phyloP scores from a whole-genome alignment of 2,329 filamentous ascomycete species.

The Fulvia fulva region DNA sequence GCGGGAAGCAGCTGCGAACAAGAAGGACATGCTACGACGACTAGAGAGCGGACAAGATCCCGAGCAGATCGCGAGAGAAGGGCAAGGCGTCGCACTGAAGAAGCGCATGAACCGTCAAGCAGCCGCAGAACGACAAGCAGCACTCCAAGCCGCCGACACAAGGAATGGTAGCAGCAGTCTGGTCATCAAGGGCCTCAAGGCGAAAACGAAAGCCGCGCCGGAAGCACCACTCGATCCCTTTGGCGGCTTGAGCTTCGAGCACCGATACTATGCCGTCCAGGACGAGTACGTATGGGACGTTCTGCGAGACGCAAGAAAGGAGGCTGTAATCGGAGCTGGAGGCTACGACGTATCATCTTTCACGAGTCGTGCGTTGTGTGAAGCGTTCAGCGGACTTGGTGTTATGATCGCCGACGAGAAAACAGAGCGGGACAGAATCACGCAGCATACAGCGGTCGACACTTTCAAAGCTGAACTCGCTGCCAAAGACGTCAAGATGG shows the following conservation, averaged over 20 bases:
- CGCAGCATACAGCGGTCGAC: conserved; percentile 23
- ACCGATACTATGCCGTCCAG: conserved; percentile 65
- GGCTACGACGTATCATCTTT: conserved; percentile 84
- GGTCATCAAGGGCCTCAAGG: conserved; percentile 76
- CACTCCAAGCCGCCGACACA: conserved; percentile 37
- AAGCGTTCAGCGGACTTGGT: conserved; percentile 84
- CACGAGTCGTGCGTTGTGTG: conserved; percentile 73
- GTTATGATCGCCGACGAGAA: conserved; percentile 79
- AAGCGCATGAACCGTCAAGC: conserved; percentile 64
- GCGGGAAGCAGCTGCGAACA: conserved; percentile 58
- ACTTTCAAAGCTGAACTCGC: conserved; percentile 46
- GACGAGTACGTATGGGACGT: conserved; percentile 71
- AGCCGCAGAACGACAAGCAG: conserved; percentile 38
- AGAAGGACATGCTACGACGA: conserved; percentile 66
- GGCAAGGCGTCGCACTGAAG: conserved; percentile 62
- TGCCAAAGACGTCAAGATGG: conserved; percentile 55
- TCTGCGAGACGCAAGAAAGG: conserved; percentile 63
- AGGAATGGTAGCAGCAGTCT: conserved; percentile 39
- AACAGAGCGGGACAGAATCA: conserved; percentile 39
- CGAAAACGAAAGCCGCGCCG: conserved; percentile 52
- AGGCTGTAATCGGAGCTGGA: conserved; percentile 65
- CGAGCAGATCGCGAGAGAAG: conserved; percentile 50
- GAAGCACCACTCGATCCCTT: conserved; percentile 86
- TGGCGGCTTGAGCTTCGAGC: conserved; percentile 64
- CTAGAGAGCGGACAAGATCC: conserved; percentile 64